These are phyloP conservation scores for Globisporangium ultimum DNA, from an alignment of 352 stramenopile species.

Conservation along the genomic window DNA sequence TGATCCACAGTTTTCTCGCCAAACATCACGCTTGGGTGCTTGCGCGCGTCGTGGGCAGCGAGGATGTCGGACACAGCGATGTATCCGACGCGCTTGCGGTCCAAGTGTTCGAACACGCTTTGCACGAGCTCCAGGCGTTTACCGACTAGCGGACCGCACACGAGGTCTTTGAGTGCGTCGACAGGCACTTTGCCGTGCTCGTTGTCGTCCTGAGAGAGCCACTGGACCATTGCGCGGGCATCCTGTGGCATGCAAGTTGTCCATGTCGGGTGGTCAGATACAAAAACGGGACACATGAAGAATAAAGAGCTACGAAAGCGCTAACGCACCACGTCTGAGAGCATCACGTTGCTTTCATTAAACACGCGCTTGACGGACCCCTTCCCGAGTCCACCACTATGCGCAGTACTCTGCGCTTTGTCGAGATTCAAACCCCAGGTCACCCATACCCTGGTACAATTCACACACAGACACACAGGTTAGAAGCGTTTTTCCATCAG, in stretches of 20 bases:
- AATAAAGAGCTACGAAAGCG: background rate
- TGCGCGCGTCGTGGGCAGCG: constrained; percentile 40
- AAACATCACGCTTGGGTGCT: constrained; percentile 74
- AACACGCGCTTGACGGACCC: constrained; percentile 57
- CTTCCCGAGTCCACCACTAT: constrained; percentile 41
- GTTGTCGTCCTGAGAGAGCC: constrained; percentile 28
- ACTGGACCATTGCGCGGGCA: constrained; percentile 42
- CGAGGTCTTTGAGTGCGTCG: constrained; percentile 53
- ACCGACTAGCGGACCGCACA: constrained; percentile 47
- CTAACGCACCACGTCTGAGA: constrained; percentile 58
- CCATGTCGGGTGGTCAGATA: background rate
- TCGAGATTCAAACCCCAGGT: constrained; percentile 44
- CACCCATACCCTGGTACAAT: constrained; percentile 42
- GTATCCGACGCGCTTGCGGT: constrained; percentile 60
- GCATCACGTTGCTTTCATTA: constrained; percentile 34
- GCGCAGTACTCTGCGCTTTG: constrained; percentile 36
- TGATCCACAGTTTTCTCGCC: constrained; percentile 51
- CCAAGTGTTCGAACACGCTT: constrained; percentile 63
- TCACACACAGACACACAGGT: background rate
- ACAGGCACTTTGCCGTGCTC: constrained; percentile 38
- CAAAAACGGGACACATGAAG: background rate
- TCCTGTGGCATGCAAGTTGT: constrained; percentile 26
- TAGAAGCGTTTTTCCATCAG: no score
- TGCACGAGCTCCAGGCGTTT: constrained; percentile 61
- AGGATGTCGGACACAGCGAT: constrained; percentile 48